A percentile compares a stretch with the other conserved stretches of the same genome.
Evolutionary conservation across 2,329 filamentous ascomycete species (phyloP).

Genomic region (Monosporascus sp.): DNA sequence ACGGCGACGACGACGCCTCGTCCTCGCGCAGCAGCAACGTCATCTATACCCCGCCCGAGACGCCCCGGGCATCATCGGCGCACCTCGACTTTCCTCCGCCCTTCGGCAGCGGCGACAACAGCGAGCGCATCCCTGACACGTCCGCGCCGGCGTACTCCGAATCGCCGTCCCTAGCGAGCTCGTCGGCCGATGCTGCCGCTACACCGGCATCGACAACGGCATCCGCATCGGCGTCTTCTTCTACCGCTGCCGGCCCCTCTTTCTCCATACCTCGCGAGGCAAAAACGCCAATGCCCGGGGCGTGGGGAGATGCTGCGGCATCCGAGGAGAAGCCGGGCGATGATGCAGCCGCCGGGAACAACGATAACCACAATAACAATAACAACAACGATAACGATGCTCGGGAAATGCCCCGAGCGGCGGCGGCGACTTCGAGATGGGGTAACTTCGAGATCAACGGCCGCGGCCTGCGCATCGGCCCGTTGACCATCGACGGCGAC

Average conservation of each 20-base stretch:
- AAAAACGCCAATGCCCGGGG: slow-evolving; percentile 22
- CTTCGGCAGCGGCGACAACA: slow-evolving; percentile 19
- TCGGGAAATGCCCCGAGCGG: slow-evolving; percentile 2
- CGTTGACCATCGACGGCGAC: slow-evolving; percentile 38
- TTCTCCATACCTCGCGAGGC: background rate
- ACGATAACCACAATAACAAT: no score
- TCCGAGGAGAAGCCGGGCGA: slow-evolving; percentile 18
- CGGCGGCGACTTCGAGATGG: slow-evolving; percentile 5
- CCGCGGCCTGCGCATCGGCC: slow-evolving; percentile 29
- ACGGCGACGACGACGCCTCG: slow-evolving; percentile 28
- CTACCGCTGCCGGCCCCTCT: no score
- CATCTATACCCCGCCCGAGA: slow-evolving; percentile 48
- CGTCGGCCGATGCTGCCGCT: background rate
- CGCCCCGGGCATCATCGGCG: slow-evolving; percentile 31
- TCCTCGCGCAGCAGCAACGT: slow-evolving; percentile 39
- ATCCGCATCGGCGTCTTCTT: no score
- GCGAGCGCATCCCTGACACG: slow-evolving; percentile 19
- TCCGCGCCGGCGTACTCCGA: slow-evolving; percentile 43
- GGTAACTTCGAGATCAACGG: slow-evolving; percentile 9
- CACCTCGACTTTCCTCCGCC: slow-evolving; percentile 11
- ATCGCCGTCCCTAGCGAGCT: slow-evolving; percentile 8
- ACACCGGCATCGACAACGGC: no score
- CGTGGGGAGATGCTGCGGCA: slow-evolving; percentile 19
- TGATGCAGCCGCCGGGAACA: no score
- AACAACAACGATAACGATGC: background rate